Percentiles rank a stretch among this genome's conserved stretches.
Evolutionary conservation across 805 yeast species (phyloP).

Genomic region (Suhomyces pyralidae): DNA sequence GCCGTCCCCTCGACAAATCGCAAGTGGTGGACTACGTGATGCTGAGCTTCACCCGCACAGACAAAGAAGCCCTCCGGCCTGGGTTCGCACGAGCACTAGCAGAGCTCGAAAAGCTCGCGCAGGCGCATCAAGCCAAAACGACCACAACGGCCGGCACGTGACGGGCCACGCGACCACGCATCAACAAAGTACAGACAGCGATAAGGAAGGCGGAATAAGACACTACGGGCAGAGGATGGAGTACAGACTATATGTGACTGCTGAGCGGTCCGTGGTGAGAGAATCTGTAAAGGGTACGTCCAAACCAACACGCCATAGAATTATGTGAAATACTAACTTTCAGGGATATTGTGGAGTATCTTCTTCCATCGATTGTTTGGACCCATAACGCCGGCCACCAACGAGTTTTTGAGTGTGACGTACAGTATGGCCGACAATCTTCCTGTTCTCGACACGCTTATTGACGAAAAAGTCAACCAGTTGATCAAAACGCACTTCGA

Average conservation of each 20-base stretch:
- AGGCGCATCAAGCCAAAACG: background rate
- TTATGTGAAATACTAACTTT: constrained; percentile 8
- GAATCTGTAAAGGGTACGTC: constrained; percentile 54
- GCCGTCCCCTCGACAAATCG: constrained; percentile 52
- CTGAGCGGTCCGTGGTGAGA: constrained; percentile 51
- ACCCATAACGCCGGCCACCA: constrained; percentile 51
- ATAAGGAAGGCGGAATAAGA: background rate
- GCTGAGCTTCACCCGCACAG: constrained; percentile 36
- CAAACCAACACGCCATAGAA: background rate
- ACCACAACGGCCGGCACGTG: background rate
- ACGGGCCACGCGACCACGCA: constrained; percentile 1
- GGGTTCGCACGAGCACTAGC: background rate
- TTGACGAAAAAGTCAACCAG: constrained; percentile 34
- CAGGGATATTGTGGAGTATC: constrained; percentile 62
- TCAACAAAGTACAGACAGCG: constrained; percentile 1
- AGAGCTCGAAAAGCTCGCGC: background rate
- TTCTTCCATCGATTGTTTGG: constrained; percentile 72
- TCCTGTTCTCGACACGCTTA: constrained; percentile 48
- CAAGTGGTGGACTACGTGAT: constrained; percentile 64
- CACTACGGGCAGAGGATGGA: constrained; percentile 31
- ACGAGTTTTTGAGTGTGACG: constrained; percentile 56
- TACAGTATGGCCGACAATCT: constrained; percentile 51
- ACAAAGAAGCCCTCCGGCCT: background rate
- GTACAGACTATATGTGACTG: constrained; percentile 43
- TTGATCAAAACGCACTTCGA: constrained; percentile 29